Base-by-base conservation (phyloP, 2,329 filamentous ascomycete genomes). In the Apiospora saccharicola region DNA sequence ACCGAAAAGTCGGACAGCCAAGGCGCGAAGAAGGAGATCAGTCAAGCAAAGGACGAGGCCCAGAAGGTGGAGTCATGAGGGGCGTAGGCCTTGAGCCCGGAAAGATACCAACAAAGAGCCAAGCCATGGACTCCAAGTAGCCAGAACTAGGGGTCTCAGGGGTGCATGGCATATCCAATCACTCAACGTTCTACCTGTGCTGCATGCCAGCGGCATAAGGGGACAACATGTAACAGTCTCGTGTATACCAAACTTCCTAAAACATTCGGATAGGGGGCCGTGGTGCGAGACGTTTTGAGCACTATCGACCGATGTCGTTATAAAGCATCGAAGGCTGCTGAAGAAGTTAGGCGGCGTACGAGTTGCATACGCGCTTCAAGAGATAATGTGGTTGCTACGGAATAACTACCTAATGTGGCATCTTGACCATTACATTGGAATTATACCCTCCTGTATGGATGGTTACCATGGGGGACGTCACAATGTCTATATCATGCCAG, bases 1-100 rank as follows among this genome's bases (percentile, higher is more conserved):
- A 85, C 93, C 70, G 89, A 89, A 10, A 85, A 90, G 74, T 85
- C 89, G 74, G 90, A 90, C 71, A 70, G n/a, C 68, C 4, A 70
- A 26, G 57, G 44, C 37, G 16, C 68, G 46, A 51, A 47, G 47
- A 61, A 69, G 67, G 69, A 44, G 30, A 16, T 26, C n/a, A 37
- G 34, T n/a, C 24, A 43, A 43, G 24, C 67, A 19, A 47, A 68
- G 46, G 43, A 47, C 34, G 37, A 57, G 47, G 68, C 47, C 30
- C 43, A 70, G 47, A 70, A 70, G 34, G 68, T 24, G 16, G 68
- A 70, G 47, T 70, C 68, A 19, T 70, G 68, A 70, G 7, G n/a
- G 22, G n/a, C 1, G 30, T 13, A n/a, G 34, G 57, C 57, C n/a
- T 41, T 41, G 57, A 14, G 34, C 57, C 57, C 30, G 30, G 8